A percentile compares a stretch with the other conserved stretches of the same genome.
These are phyloP conservation scores for Talaromyces thailandensis DNA, from an alignment of 495 filamentous ascomycete genomes.

Conservation along the genomic window DNA sequence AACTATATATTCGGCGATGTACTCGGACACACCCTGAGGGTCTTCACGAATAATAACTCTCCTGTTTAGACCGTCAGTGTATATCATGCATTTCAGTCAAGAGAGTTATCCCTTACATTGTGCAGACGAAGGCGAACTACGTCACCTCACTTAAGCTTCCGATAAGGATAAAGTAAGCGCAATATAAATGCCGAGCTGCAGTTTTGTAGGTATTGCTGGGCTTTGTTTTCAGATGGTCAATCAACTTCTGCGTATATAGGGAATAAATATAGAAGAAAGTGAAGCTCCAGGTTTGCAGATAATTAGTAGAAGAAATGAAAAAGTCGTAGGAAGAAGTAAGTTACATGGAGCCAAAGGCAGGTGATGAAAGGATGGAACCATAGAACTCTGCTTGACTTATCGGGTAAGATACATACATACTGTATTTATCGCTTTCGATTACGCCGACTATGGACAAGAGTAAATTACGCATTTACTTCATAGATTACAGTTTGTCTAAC, in stretches of 20 bases:
- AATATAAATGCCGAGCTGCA: neutral
- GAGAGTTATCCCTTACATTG: constrained; percentile 1
- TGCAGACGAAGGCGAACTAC: constrained; percentile 3
- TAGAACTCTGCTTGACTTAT: neutral
- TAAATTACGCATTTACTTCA: neutral
- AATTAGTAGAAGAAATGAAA: neutral
- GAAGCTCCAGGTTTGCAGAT: neutral
- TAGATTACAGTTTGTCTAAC: neutral
- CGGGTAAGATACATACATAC: neutral
- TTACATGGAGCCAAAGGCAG: constrained; percentile 1
- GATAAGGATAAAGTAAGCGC: neutral
- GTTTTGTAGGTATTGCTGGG: neutral
- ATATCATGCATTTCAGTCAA: constrained; percentile 13
- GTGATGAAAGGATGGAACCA: constrained; percentile 2
- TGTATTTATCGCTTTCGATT: neutral
- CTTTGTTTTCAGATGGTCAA: neutral
- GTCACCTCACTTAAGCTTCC: constrained; percentile 1
- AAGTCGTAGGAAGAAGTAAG: neutral
- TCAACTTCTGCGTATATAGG: neutral
- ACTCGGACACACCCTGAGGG: constrained; percentile 53
- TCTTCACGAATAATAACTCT: constrained; percentile 77
- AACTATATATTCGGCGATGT: constrained; percentile 79
- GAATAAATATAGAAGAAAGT: neutral
- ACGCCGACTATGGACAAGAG: neutral
- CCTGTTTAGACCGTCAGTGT: constrained; percentile 37